phyloP scores from a whole-genome alignment of 108 stramenopile genomes.

The Cyclotella kingstonii region DNA sequence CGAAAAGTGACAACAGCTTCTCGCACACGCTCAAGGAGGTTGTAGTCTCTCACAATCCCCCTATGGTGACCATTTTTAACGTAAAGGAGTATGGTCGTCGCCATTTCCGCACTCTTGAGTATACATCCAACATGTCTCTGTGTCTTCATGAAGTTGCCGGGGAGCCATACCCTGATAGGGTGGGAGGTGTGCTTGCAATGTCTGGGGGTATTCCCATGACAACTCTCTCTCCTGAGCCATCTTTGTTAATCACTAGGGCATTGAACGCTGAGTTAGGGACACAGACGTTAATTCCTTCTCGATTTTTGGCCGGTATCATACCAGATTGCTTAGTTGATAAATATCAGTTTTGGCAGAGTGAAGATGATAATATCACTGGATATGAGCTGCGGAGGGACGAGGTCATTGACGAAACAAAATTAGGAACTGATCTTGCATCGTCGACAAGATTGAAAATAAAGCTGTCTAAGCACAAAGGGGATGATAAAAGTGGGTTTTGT shows the following conservation, averaged over 20 bases:
- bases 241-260: constrained; percentile 85
- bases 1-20: constrained; percentile 31
- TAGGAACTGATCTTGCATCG: constrained; percentile 45
- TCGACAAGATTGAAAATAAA: constrained; percentile 74
- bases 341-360: constrained; percentile 97
- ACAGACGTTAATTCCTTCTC: constrained; percentile 82
- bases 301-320: constrained; percentile 89
- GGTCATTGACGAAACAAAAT: constrained; percentile 51
- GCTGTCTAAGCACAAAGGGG: constrained; percentile 60
- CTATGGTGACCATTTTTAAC: constrained; percentile 91
- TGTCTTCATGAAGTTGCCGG: constrained; percentile 91
- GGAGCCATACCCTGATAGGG: constrained; percentile 88
- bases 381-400: constrained; percentile 70
- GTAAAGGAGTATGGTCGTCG: constrained; percentile 95
- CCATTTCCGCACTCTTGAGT: constrained; percentile 90
- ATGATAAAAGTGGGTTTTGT: constrained; percentile 89
- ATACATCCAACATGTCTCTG: constrained; percentile 87
- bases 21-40: constrained; percentile 95
- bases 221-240: constrained; percentile 70
- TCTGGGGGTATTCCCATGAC: constrained; percentile 90
- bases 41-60: constrained; percentile 91
- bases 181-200: constrained; percentile 80
- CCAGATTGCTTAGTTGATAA: constrained; percentile 91
- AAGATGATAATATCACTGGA: constrained; percentile 88
- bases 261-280: constrained; percentile 80